Evolutionary conservation across 75 land plant genomes (phyloP), one percentile per base, ranked within the genome.

Genomic region (Adiantum capillusveneris): DNA sequence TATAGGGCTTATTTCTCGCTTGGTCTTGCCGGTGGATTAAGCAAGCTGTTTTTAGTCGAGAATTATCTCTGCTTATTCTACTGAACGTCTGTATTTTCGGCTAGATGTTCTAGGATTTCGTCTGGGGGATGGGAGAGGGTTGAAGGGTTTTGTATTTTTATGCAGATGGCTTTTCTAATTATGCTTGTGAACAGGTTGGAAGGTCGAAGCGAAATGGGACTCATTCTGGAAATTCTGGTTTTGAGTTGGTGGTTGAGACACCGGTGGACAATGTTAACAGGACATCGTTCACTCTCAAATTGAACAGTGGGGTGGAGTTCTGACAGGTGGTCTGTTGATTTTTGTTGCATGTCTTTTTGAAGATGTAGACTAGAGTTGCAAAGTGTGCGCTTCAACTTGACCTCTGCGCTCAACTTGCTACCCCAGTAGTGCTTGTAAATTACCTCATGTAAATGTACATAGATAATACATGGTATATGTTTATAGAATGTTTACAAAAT

Each of bases 291-390:
- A 56, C 71, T 44, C 41, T 72, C 0, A 70, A 72, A 56, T 64
- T 72, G 0, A 72, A 53, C 46, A 72, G 75, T 72, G 63, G 75
- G 31, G 57, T 72, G 37, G 75, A 72, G 58, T 66, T 72, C 21
- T 72, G 44, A 60, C n/a, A 46, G 3, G 5, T 46, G 50, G n/a
- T n/a, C n/a, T n/a, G n/a, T n/a, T n/a, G n/a, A n/a, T n/a, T n/a
- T n/a, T n/a, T n/a, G n/a, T n/a, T n/a, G n/a, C n/a, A n/a, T n/a
- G n/a, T n/a, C n/a, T n/a, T n/a, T n/a, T n/a, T n/a, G n/a, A n/a
- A n/a, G n/a, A n/a, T n/a, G n/a, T n/a, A n/a, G n/a, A n/a, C n/a
- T n/a, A n/a, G n/a, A n/a, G n/a, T n/a, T n/a, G n/a, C n/a, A n/a
- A n/a, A n/a, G n/a, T n/a, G n/a, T n/a, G n/a, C n/a, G n/a, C n/a